phyloP scores from a whole-genome alignment of 441 rosid species.

The Populus hybrid region DNA sequence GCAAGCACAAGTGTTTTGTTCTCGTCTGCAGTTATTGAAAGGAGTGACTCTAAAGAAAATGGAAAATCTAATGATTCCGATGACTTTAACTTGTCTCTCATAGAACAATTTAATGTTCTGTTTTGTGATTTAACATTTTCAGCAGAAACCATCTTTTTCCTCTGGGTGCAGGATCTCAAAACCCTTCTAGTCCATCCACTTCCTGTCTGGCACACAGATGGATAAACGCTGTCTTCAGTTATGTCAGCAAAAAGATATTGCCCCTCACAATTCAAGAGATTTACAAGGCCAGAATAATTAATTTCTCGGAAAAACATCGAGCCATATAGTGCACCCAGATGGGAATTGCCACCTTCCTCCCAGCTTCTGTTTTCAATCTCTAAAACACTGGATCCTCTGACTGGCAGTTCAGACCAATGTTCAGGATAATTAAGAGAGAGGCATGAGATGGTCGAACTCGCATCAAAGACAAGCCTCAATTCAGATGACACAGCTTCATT shows the following conservation, averaged over 20 bases:
- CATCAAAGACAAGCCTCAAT: slow-evolving; percentile 76
- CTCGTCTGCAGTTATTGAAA: slow-evolving; percentile 56
- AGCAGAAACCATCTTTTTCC: slow-evolving; percentile 50
- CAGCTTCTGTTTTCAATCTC: slow-evolving; percentile 47
- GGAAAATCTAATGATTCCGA: slow-evolving; percentile 40
- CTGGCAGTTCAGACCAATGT: slow-evolving; percentile 22
- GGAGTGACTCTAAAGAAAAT: slow-evolving; percentile 69
- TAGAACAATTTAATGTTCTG: slow-evolving; percentile 27
- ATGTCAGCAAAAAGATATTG: slow-evolving; percentile 40
- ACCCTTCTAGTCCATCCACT: slow-evolving; percentile 32
- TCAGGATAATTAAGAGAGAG: slow-evolving; percentile 33
- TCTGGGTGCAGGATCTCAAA: slow-evolving; percentile 34
- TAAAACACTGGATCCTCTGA: slow-evolving; percentile 18
- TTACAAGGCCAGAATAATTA: slow-evolving; percentile 40
- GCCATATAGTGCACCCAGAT: slow-evolving; percentile 69
- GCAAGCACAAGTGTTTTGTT: slow-evolving; percentile 73
- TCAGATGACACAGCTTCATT: slow-evolving; percentile 65
- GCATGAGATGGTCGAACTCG: slow-evolving; percentile 64
- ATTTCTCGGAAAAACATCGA: slow-evolving; percentile 44
- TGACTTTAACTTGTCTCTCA: slow-evolving; percentile 34
- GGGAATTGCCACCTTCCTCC: slow-evolving; percentile 75
- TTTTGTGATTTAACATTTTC: slow-evolving; percentile 30
- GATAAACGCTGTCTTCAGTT: slow-evolving; percentile 26
- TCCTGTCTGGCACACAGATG: slow-evolving; percentile 20
- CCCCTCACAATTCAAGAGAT: slow-evolving; percentile 59